Percentiles rank a stretch among this genome's conserved stretches.
Conservation (phyloP, 1,284 basidiomycete genomes). For the Sphaerobolus stellatus region DNA sequence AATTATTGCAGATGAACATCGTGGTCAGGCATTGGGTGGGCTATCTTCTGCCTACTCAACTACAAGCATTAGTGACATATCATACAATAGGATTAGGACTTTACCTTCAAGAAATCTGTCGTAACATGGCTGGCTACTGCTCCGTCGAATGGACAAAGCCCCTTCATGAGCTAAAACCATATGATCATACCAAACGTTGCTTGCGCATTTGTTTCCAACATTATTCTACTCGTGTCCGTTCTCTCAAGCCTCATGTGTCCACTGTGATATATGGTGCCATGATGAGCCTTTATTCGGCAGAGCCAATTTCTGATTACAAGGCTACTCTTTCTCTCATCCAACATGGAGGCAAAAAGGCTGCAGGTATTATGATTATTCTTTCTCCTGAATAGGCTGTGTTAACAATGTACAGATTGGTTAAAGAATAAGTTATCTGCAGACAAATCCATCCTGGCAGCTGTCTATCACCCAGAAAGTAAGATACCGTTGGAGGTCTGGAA, state of each 20-base stretch:
- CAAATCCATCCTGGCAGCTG: constrained; percentile 21
- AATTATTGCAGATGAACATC: constrained; percentile 25
- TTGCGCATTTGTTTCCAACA: constrained; percentile 11
- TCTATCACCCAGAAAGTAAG: constrained; percentile 24
- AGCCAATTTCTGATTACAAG: constrained; percentile 21
- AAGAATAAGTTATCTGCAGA: constrained; percentile 19
- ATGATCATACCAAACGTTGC: constrained; percentile 14
- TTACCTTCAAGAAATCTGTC: constrained; percentile 4
- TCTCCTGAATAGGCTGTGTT: no score
- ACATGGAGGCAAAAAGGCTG: constrained; percentile 18
- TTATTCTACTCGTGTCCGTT: constrained; percentile 7
- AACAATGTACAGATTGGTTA: constrained; percentile 21
- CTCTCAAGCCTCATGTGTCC: neutral
- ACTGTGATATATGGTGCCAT: constrained; percentile 10
- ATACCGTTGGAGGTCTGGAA: constrained; percentile 25
- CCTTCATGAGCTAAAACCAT: constrained; percentile 5
- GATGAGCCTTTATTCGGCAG: constrained; percentile 22
- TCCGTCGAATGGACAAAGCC: neutral
- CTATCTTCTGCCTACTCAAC: neutral
- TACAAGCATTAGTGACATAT: neutral
- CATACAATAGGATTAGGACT: constrained; percentile 10
- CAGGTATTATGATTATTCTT: no score
- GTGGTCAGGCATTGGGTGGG: constrained; percentile 26
- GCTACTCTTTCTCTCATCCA: constrained; percentile 17
- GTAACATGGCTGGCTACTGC: neutral